These are phyloP conservation scores for Colletotrichum viniferum DNA, from an alignment of 2,329 filamentous ascomycete species.

Conservation along the genomic window DNA sequence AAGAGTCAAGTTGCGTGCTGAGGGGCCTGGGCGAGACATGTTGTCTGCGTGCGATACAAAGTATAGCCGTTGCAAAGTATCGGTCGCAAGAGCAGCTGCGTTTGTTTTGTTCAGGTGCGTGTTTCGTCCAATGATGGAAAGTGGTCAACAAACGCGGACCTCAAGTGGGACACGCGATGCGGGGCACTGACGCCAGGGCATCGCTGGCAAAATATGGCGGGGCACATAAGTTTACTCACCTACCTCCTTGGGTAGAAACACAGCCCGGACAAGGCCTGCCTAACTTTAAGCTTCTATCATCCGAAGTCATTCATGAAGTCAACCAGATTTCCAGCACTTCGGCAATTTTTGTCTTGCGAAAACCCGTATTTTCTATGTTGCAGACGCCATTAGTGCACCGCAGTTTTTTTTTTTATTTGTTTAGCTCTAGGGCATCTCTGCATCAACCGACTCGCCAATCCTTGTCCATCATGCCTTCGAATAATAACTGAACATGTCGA, in stretches of 20 bases:
- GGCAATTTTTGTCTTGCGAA: not conserved
- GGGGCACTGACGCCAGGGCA: conserved; percentile 28
- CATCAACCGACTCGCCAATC: not conserved
- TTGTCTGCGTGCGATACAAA: not conserved
- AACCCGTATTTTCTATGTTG: not conserved
- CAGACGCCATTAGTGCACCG: not conserved
- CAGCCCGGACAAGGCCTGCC: not conserved
- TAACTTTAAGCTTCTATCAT: not conserved
- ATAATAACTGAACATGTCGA: conserved; percentile 77
- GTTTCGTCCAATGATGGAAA: conserved; percentile 7
- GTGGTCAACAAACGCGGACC: conserved; percentile 15
- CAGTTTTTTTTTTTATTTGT: not conserved
- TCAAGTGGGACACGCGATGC: conserved; percentile 32
- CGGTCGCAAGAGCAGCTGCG: not conserved
- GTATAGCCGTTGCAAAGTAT: not conserved
- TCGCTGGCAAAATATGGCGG: not conserved
- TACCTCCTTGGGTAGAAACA: not conserved
- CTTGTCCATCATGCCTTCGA: conserved; percentile 24
- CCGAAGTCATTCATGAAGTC: not conserved
- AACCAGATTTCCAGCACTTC: not conserved
- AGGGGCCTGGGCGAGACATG: conserved; percentile 55
- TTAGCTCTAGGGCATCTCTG: not conserved
- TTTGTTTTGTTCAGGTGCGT: not conserved
- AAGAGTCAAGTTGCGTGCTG: conserved; percentile 69
- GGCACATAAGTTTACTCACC: not conserved